These are phyloP conservation scores for Raphanus raphanistrum DNA, from an alignment of 345 rosid species.

Conservation along the genomic window DNA sequence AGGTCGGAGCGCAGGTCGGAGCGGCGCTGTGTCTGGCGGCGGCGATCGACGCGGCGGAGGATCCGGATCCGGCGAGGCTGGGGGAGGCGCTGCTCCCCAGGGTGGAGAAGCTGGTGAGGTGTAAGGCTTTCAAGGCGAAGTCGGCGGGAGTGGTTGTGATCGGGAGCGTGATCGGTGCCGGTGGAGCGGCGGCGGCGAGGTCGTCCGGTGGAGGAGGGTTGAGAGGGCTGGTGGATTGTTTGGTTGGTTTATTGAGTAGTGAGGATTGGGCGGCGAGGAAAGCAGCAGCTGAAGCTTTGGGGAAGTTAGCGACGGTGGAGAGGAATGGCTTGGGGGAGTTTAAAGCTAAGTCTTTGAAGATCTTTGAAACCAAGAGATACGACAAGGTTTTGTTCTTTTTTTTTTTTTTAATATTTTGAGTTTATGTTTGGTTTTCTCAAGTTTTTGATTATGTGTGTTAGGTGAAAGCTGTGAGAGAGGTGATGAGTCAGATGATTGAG, in stretches of 20 bases:
- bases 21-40: conserved; percentile 86
- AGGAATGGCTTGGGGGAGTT: conserved; percentile 65
- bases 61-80: conserved; percentile 63
- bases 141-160: conserved; percentile 72
- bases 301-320: conserved; percentile 71
- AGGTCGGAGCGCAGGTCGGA: conserved; percentile 70
- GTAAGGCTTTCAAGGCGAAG: conserved; percentile 70
- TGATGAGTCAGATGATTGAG: conserved; percentile 82
- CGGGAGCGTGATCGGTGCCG: conserved; percentile 81
- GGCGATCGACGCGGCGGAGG: conserved; percentile 67
- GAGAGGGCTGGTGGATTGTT: conserved; percentile 61
- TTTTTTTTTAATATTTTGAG: too few species aligned
- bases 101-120: conserved; percentile 73
- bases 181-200: conserved; percentile 44
- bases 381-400: conserved; percentile 58
- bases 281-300: conserved; percentile 81
- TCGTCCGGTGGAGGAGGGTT: conserved; percentile 40
- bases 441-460: conserved; percentile 28
- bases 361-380: conserved; percentile 69
- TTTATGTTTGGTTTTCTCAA: not conserved
- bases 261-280: conserved; percentile 93
- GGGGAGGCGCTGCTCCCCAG: conserved; percentile 54
- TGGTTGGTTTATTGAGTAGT: conserved; percentile 61
- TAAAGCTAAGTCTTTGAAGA: conserved; percentile 62
- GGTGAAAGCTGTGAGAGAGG: conserved; percentile 94